phyloP scores from a whole-genome alignment of 805 yeast species.

The Ogataea corticis region DNA sequence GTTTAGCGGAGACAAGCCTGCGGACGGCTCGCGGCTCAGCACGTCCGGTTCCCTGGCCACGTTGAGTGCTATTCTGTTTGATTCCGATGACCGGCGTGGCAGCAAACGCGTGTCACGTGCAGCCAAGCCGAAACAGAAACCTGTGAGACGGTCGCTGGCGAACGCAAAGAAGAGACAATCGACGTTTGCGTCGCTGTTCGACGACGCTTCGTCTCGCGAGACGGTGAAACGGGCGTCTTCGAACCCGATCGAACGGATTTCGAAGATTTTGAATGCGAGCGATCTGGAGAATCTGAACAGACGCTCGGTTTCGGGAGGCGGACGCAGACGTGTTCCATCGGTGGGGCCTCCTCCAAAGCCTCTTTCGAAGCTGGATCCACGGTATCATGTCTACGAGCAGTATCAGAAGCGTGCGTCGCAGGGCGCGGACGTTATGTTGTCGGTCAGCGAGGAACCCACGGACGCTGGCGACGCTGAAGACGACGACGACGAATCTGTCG shows the following conservation, averaged over 20 bases:
- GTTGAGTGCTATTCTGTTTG: constrained; percentile 46
- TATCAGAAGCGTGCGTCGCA: constrained; percentile 43
- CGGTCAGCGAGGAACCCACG: constrained; percentile 30
- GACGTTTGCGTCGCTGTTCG: constrained; percentile 22
- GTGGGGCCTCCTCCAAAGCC: constrained; percentile 51
- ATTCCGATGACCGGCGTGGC: constrained; percentile 16
- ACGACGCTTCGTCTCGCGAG: constrained; percentile 20
- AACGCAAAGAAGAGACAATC: constrained; percentile 24
- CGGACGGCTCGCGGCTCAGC: constrained; percentile 18
- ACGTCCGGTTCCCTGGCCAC: constrained; percentile 50
- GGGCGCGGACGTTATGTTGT: constrained; percentile 39
- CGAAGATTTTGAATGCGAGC: constrained; percentile 43
- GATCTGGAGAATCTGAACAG: constrained; percentile 46
- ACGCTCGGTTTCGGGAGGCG: constrained; percentile 46
- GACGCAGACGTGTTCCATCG: constrained; percentile 19
- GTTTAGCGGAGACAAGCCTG: constrained; percentile 62
- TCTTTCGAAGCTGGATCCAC: constrained; percentile 56
- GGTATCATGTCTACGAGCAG: constrained; percentile 51
- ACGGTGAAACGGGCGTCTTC: constrained; percentile 31
- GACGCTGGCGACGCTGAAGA: constrained; percentile 27
- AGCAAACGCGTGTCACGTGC: constrained; percentile 12
- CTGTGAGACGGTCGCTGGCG: constrained; percentile 20
- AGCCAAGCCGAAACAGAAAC: constrained; percentile 6
- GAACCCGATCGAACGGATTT: constrained; percentile 34
- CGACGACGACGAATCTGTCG: constrained; percentile 26